Evolutionary conservation across 352 stramenopile species (phyloP), one percentile per base, ranked within the genome.

Genomic region (Phytopythium litorale): DNA sequence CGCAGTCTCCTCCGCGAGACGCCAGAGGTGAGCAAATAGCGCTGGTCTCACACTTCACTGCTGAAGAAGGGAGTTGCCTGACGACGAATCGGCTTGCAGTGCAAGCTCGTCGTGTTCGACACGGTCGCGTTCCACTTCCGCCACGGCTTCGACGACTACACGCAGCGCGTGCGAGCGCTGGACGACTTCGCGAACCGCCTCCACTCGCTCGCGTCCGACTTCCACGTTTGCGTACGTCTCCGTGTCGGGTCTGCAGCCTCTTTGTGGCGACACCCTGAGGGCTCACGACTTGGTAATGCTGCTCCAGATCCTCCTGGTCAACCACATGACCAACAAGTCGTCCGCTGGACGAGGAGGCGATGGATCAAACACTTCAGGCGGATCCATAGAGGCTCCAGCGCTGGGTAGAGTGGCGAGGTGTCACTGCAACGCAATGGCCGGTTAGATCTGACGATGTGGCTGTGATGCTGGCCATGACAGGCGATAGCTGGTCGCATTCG

Each of bases 101-200:
- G 97, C 49, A 88, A 90, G 52, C 65, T 98, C 18, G 32, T 98
- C 11, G 77, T 98, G 4, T 61, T 98, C n/a, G 96, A 98, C 62
- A 97, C 83, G 25, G 74, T 98, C 21, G 91, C 96, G 16, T 98
- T 98, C 77, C 96, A 98, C 68, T 97, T 97, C 72, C 81, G 96
- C 12, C 88, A 97, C 50, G 84, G 77, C 0, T 93, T 90, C 53
- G 81, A 93, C 56, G 73, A 96, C 43, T 94, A 84, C 54, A 56
- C 62, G 1, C 74, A 87, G 62, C 79, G 92, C 19, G 63, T 77
- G 13, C 72, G 86, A 28, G 68, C 78, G 13, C 68, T 98, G n/a
- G 84, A 88, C n/a, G 68, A 71, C 28, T 68, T 97, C 50, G 84
- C 91, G 42, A 65, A 57, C 1, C 78, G 88, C 51, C 67, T 98